These are phyloP conservation scores for Podospora bellae-mahoneyi DNA, from an alignment of 495 filamentous ascomycete species.

Conservation along the genomic window DNA sequence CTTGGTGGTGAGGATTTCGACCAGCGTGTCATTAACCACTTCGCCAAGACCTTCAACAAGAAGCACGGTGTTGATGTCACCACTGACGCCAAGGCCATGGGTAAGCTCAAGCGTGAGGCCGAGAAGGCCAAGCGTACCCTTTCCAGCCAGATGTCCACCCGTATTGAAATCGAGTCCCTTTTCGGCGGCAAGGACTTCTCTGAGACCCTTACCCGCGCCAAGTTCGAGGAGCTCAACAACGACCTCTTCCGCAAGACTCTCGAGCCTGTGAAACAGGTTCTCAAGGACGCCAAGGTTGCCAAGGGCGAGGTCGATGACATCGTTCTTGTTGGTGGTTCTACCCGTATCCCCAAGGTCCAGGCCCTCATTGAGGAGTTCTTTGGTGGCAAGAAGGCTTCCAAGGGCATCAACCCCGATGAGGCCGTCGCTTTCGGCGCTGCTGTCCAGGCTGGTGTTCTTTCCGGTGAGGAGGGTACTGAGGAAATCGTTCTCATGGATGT, in stretches of 20 bases:
- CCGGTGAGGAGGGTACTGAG: slow-evolving; percentile 74
- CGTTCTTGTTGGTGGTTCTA: slow-evolving; percentile 87
- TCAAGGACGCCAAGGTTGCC: slow-evolving; percentile 88
- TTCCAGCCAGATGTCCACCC: slow-evolving; percentile 96
- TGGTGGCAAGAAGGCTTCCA: slow-evolving; percentile 88
- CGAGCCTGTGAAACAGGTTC: slow-evolving; percentile 96
- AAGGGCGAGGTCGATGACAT: slow-evolving; percentile 85
- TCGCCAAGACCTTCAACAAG: slow-evolving; percentile 99
- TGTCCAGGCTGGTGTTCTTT: slow-evolving; percentile 93
- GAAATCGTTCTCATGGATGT: slow-evolving; percentile 94
- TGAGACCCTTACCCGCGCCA: slow-evolving; percentile 95
- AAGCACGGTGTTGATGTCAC: slow-evolving; percentile 88
- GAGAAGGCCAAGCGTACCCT: slow-evolving; percentile 99
- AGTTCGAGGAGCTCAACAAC: slow-evolving; percentile 98
- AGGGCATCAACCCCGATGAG: slow-evolving; percentile 98
- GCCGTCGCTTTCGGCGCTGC: slow-evolving; percentile 96
- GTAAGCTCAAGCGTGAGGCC: slow-evolving; percentile 99
- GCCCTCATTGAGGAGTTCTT: slow-evolving; percentile 95
- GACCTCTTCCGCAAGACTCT: slow-evolving; percentile 99
- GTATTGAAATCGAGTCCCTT: slow-evolving; percentile 98
- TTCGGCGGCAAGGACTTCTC: slow-evolving; percentile 96
- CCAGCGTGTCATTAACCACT: slow-evolving; percentile 94
- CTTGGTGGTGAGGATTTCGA: slow-evolving; percentile 99
- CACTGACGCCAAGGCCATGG: slow-evolving; percentile 98
- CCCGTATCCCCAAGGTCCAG: slow-evolving; percentile 97